phyloP scores from a whole-genome alignment of 805 yeast species.

The Sugiyamaella lignohabitans region DNA sequence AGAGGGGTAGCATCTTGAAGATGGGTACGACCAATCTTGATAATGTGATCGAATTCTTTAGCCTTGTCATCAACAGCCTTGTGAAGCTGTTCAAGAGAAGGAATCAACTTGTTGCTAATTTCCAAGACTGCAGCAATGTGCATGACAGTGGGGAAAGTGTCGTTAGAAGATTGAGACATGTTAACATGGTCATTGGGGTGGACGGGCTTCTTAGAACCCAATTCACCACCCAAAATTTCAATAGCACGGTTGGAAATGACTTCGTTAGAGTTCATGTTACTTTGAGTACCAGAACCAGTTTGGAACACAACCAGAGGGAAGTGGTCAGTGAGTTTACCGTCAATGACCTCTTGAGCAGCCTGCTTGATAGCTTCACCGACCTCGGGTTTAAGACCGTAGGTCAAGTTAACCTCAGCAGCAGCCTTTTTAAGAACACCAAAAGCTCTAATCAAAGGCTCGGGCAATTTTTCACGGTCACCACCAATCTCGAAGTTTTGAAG shows the following conservation, averaged over 20 bases:
- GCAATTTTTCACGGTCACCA: constrained; percentile 84
- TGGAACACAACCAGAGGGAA: constrained; percentile 98
- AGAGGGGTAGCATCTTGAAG: constrained; percentile 98
- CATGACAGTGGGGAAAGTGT: constrained; percentile 99
- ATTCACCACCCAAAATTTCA: constrained; percentile 84
- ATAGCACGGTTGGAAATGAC: constrained; percentile 98
- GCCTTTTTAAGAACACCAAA: constrained; percentile 93
- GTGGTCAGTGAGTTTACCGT: constrained; percentile 86
- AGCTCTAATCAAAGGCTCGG: constrained; percentile 82
- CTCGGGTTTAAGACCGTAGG: constrained; percentile 81
- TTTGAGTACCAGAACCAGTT: constrained; percentile 98
- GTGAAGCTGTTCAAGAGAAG: constrained; percentile 71
- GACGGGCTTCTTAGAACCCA: constrained; percentile 89
- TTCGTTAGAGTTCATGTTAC: constrained; percentile 98
- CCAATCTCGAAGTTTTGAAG: constrained; percentile 93
- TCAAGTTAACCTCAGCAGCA: constrained; percentile 83
- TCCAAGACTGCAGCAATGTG: constrained; percentile 97
- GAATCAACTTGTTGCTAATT: constrained; percentile 33
- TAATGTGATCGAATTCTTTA: constrained; percentile 79
- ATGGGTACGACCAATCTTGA: constrained; percentile 98
- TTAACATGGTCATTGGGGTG: constrained; percentile 99
- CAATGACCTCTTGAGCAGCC: constrained; percentile 93
- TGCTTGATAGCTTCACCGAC: constrained; percentile 76
- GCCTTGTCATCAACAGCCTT: constrained; percentile 72
- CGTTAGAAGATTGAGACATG: constrained; percentile 98